Base-by-base conservation (phyloP, 768 basidiomycete species). In the Amanita pseudoporphyria region DNA sequence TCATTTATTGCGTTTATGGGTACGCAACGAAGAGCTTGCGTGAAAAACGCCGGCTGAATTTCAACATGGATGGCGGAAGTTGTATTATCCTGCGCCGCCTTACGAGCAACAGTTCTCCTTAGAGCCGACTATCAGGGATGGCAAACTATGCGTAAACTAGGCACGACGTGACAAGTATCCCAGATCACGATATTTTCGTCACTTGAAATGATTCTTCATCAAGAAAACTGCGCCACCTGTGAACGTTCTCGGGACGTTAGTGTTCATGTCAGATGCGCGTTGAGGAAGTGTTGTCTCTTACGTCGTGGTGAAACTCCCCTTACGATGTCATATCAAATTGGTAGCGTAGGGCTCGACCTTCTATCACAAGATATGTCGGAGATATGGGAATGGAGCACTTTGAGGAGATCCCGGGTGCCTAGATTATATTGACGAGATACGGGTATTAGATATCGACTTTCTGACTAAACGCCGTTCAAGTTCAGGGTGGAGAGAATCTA, bases 341-440 rank as follows among this genome's bases (percentile, higher is more conserved):
- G n/a, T n/a, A n/a, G n/a, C n/a, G n/a, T n/a, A n/a, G n/a, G n/a
- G n/a, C n/a, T n/a, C n/a, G n/a, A n/a, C n/a, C 83, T 3, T 56
- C 62, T 53, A 72, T 73, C 52, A 65, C 72, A 10, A 67, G 87
- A 48, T 55, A 66, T 44, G 81, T 77, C 54, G 87, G 84, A 0
- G 76, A 87, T 56, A 58, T 71, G 28, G 77, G 10, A 58, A 59
- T 41, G 77, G 76, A 16, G 55, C 60, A 12, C 53, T 80, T 10
- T 87, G 82, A 85, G 77, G 70, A 10, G 67, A 71, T 22, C 70
- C 87, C 35, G 66, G 57, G 28, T 90, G 87, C 86, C 59, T 89
- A 24, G 72, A 74, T 14, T 81, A 83, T 21, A 67, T 68, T 3
- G 64, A 68, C 30, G 79, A 84, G 63, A 80, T 77, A 42, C 5